A percentile compares a stretch with the other conserved stretches of the same genome.
Evolutionary conservation across 83 land plant species (phyloP).

Genomic region (Picea abies): DNA sequence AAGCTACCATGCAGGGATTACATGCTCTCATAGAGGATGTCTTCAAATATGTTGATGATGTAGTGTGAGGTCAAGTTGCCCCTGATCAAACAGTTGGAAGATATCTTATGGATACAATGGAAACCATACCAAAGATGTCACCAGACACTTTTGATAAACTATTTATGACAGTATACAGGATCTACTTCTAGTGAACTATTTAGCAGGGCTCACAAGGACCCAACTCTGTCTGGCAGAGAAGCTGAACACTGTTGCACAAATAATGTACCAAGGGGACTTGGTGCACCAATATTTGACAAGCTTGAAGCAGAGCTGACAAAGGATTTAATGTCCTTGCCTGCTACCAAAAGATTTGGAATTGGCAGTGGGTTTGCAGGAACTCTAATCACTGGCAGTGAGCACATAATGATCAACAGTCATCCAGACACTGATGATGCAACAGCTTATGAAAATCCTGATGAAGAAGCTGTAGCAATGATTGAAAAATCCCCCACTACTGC

Average conservation of each 20-base stretch:
- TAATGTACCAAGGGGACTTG: slow-evolving; percentile 8
- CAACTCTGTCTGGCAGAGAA: slow-evolving; percentile 86
- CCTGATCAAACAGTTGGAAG: slow-evolving; percentile 87
- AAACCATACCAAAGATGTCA: slow-evolving; percentile 80
- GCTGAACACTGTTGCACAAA: slow-evolving; percentile 96
- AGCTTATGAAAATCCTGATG: no score
- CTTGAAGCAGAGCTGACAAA: no score
- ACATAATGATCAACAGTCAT: no score
- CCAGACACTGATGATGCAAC: no score
- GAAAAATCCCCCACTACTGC: no score
- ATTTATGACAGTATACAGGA: slow-evolving; percentile 97
- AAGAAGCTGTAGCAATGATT: no score
- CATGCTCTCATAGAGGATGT: slow-evolving; percentile 74
- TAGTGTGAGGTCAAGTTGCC: slow-evolving; percentile 72
- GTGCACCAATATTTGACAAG: not conserved
- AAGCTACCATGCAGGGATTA: slow-evolving; percentile 78
- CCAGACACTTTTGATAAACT: slow-evolving; percentile 87
- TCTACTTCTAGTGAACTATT: slow-evolving; percentile 39
- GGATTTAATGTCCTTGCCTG: no score
- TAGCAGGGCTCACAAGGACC: no score
- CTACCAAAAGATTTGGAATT: no score
- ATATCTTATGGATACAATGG: slow-evolving; percentile 75
- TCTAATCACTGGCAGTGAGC: no score
- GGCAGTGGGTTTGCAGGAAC: no score
- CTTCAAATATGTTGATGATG: slow-evolving; percentile 91